These are phyloP conservation scores for Penicillium argentinense DNA, from an alignment of 495 filamentous ascomycete species.

Conservation along the genomic window DNA sequence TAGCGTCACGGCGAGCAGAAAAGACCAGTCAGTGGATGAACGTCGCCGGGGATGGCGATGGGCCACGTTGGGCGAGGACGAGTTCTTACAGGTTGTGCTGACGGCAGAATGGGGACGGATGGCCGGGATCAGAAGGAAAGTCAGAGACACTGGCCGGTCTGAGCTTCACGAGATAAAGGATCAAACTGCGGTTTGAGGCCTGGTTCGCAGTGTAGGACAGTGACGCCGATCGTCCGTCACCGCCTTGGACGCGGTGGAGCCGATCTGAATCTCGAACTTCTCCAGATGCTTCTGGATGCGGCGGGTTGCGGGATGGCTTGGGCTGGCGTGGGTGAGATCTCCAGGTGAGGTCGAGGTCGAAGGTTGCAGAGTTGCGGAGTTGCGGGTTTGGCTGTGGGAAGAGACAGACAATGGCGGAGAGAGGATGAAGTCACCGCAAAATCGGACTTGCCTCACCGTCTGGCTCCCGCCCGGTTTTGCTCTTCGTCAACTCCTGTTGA, in stretches of 20 bases:
- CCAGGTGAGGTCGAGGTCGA: no score
- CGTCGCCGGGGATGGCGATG: slow-evolving; percentile 10
- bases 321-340: no score
- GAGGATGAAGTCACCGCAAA: slow-evolving; percentile 11
- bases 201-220: slow-evolving; percentile 14
- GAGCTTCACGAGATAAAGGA: slow-evolving; percentile 15
- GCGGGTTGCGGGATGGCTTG: no score
- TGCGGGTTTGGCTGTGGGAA: neutral
- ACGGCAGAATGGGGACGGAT: slow-evolving; percentile 18
- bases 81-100: slow-evolving; percentile 38
- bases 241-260: slow-evolving; percentile 18
- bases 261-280: slow-evolving; percentile 2
- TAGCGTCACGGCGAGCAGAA: slow-evolving; percentile 24
- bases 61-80: slow-evolving; percentile 35
- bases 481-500: no score
- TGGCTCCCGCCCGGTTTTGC: neutral
- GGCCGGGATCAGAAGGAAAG: slow-evolving; percentile 12
- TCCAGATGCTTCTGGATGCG: neutral
- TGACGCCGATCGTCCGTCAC: slow-evolving; percentile 28
- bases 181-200: slow-evolving; percentile 8
- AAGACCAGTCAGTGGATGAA: slow-evolving; percentile 18
- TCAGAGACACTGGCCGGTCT: no score
- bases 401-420: neutral
- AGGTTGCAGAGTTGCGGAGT: neutral
- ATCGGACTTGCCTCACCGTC: no score